Percentiles rank a stretch among this genome's conserved stretches.
phyloP scores from a whole-genome alignment of 2,329 filamentous ascomycete species.

The Clathrospora elynae region DNA sequence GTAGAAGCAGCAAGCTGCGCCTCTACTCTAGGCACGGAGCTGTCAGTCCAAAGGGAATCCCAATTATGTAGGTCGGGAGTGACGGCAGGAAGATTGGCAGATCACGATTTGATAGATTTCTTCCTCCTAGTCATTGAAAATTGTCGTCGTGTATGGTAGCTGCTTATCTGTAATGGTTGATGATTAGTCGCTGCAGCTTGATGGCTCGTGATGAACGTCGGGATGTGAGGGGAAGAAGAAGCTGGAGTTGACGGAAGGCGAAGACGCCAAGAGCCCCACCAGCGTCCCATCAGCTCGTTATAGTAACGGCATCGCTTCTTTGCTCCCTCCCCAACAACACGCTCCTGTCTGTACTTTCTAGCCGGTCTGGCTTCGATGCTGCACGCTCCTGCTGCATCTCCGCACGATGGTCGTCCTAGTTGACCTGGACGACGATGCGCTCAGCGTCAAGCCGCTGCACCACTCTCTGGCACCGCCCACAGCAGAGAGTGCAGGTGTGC shows the following conservation, averaged over 20 bases:
- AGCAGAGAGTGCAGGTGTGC: slow-evolving; percentile 7
- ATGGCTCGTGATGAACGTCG: no score
- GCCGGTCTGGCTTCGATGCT: slow-evolving; percentile 38
- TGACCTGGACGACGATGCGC: slow-evolving; percentile 51
- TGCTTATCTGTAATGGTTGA: no score
- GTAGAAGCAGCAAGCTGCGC: no score
- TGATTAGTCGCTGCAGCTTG: no score
- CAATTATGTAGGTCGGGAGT: no score
- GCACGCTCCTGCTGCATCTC: slow-evolving; percentile 15
- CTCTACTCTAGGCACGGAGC: no score
- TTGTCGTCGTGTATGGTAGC: no score
- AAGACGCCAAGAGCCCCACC: slow-evolving; percentile 20
- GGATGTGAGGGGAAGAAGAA: no score
- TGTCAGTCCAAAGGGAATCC: no score
- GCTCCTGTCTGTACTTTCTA: slow-evolving; percentile 7
- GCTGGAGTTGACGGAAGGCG: neutral
- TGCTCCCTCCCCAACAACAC: slow-evolving; percentile 5
- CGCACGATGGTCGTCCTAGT: slow-evolving; percentile 52
- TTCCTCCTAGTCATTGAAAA: no score
- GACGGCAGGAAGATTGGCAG: no score
- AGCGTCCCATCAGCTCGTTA: slow-evolving; percentile 21
- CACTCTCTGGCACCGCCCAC: slow-evolving; percentile 28
- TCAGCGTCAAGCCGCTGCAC: slow-evolving; percentile 35
- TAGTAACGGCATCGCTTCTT: slow-evolving; percentile 29
- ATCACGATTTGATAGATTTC: no score